Evolutionary conservation across 2,329 filamentous ascomycete species (phyloP), one percentile per base, ranked within the genome.

Genomic region (Claviceps sp.): DNA sequence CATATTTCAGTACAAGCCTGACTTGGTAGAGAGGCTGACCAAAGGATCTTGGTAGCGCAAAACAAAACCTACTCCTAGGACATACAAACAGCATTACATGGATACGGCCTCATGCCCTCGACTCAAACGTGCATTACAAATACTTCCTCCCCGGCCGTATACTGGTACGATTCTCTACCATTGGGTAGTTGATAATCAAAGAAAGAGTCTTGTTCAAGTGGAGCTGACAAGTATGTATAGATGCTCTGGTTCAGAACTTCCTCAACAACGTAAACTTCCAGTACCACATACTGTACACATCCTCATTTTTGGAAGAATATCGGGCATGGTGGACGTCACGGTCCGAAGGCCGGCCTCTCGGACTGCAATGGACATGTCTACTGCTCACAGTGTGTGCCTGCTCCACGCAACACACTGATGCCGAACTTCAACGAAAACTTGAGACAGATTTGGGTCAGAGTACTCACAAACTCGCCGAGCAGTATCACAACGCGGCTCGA

Each of bases 321-420:
- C 57, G 62, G 37, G 52, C 56, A 14, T 70, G 68, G 67, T 70
- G 67, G 65, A 49, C 54, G 16, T 54, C 57, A 22, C 61, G 65
- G 37, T 56, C 59, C 42, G 60, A 60, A 11, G 56, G 59, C 34
- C 57, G 57, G 20, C 65, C 65, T n/a, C 58, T 70, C 1, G 59
- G 61, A 30, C 56, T 68, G 3, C 65, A 66, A 49, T 70, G 65
- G 66, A 70, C 68, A 7, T 65, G 65, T 48, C 62, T 70, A 8
- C 61, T 70, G 41, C 57, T 69, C 42, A 67, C 62, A 58, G 58
- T 68, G 5, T 70, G 67, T 53, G 67, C 67, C 16, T 70, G 67
- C 54, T 61, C 66, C 1, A 57, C 62, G 7, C 66, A 69, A 54
- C 63, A 68, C 54, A 59, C 64, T 37, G 58, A 65, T 13, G 45